Percentiles rank a stretch among this genome's conserved stretches.
Conservation (phyloP, 768 basidiomycete species). For the Trametes meyenii region DNA sequence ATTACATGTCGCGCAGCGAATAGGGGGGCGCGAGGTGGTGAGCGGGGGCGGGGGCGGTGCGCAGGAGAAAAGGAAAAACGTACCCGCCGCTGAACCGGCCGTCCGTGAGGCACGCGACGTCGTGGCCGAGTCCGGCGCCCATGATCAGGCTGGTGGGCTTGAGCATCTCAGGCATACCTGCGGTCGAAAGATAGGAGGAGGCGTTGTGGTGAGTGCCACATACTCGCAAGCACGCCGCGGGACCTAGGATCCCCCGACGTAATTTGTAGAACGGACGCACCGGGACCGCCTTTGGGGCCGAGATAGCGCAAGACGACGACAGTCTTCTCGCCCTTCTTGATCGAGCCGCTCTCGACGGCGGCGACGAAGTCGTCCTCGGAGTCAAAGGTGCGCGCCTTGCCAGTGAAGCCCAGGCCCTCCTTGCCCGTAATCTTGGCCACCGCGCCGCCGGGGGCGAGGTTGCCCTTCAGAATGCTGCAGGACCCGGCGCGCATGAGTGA, state of each 20-base stretch:
- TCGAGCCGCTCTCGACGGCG: conserved; percentile 85
- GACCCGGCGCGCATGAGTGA: not conserved
- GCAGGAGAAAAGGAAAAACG: conserved; percentile 34
- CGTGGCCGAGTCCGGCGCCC: conserved; percentile 95
- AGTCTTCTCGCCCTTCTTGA: conserved; percentile 96
- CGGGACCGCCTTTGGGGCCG: conserved; percentile 95
- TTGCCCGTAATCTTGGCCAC: conserved; percentile 97
- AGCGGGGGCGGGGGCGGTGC: conserved; percentile 3
- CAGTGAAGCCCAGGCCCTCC: conserved; percentile 86
- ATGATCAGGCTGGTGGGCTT: conserved; percentile 98
- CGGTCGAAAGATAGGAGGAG: not conserved
- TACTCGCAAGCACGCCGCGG: not conserved
- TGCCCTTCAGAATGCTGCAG: conserved; percentile 82
- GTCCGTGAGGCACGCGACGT: conserved; percentile 97
- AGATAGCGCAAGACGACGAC: conserved; percentile 95
- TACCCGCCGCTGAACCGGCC: conserved; percentile 98
- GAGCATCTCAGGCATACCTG: conserved; percentile 99
- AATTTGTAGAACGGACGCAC: conserved; percentile 45
- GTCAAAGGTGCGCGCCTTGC: conserved; percentile 93
- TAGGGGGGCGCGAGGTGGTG: conserved; percentile 10
- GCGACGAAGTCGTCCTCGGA: conserved; percentile 84
- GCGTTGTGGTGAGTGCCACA: conserved; percentile 15
- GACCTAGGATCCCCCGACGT: not conserved
- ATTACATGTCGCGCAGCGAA: not conserved
- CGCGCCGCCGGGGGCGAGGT: conserved; percentile 93